phyloP scores from a whole-genome alignment of 129 eudicot species.

The Ambrosia artemisiifolia region DNA sequence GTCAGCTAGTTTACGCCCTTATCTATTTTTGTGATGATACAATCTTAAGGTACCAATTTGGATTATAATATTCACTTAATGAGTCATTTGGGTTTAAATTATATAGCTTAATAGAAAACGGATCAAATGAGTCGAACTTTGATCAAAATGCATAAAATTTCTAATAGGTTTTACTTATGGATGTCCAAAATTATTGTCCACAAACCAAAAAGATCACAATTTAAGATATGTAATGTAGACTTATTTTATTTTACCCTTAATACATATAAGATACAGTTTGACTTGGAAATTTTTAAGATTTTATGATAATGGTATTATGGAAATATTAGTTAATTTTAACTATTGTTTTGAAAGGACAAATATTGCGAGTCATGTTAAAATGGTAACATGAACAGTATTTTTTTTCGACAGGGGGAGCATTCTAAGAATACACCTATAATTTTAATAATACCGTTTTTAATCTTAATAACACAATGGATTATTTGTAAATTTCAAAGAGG shows the following conservation, averaged over 20 bases:
- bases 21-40: slow-evolving; percentile 74
- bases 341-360: not conserved
- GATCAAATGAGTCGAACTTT: not conserved
- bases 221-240: not conserved
- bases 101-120: not conserved
- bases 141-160: not conserved
- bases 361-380: not conserved
- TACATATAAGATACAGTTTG: not conserved
- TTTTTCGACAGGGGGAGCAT: not conserved
- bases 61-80: not conserved
- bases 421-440: not conserved
- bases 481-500: not conserved
- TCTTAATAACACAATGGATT: not conserved
- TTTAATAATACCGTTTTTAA: not conserved
- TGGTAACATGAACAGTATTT: not conserved
- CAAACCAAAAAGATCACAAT: not conserved
- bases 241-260: not conserved
- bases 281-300: not conserved
- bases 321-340: not conserved
- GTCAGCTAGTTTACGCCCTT: slow-evolving; percentile 81
- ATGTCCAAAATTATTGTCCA: not conserved
- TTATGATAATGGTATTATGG: not conserved
- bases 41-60: slow-evolving; percentile 57
- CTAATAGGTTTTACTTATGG: not conserved
- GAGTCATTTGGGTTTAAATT: not conserved